phyloP scores from a whole-genome alignment of 192 early-diverging fungal species.

The Entomortierella beljakovae region DNA sequence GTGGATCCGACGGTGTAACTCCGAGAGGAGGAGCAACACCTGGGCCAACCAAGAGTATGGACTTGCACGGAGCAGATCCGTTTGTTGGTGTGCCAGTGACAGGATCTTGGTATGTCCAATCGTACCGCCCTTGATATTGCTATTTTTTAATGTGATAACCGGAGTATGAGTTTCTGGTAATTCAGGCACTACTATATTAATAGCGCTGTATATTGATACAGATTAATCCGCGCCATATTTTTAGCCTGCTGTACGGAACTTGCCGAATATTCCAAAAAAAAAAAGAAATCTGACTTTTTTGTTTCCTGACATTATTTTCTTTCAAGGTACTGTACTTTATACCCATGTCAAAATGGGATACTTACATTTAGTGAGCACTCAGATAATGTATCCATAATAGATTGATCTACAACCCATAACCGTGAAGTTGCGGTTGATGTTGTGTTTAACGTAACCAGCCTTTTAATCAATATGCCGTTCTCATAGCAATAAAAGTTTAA shows the following conservation, averaged over 20 bases:
- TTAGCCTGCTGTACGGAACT: too few species aligned
- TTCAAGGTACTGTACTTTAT: neutral
- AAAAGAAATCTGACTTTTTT: too few species aligned
- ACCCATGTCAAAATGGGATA: neutral
- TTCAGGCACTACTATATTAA: too few species aligned
- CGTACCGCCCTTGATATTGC: conserved; percentile 39
- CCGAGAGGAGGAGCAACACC: neutral
- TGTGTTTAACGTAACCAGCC: conserved; percentile 22
- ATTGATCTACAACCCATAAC: conserved; percentile 21
- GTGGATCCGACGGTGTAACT: neutral
- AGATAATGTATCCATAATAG: conserved; percentile 6
- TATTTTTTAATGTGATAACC: neutral
- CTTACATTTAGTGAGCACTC: conserved; percentile 28
- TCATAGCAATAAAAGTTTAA: conserved; percentile 31
- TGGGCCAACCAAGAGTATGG: conserved; percentile 27
- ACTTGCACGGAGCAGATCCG: conserved; percentile 18
- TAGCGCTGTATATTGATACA: too few species aligned
- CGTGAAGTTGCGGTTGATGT: conserved; percentile 2
- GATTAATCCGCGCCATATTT: too few species aligned
- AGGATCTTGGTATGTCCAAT: conserved; percentile 23
- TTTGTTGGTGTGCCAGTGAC: neutral
- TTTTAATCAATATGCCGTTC: conserved; percentile 19
- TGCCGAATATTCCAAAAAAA: too few species aligned
- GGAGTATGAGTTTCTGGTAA: neutral
- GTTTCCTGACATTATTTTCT: too few species aligned